Percentiles rank a stretch among this genome's conserved stretches.
phyloP scores from a whole-genome alignment of 495 filamentous ascomycete species.

The Daldinia concentrica region DNA sequence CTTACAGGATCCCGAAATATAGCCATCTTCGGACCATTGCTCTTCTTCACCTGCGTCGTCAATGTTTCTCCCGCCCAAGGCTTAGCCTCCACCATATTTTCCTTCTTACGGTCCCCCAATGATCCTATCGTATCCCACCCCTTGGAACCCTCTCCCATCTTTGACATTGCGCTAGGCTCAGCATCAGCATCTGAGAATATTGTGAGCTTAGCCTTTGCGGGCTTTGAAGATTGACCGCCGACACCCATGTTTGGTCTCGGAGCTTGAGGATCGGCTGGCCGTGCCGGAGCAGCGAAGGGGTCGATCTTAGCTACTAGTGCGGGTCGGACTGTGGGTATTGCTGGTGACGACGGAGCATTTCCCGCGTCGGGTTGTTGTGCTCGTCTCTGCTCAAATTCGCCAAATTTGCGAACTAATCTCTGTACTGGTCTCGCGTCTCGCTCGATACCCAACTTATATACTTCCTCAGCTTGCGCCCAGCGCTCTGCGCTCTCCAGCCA shows the following conservation, averaged over 20 bases:
- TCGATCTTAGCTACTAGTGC: constrained; percentile 87
- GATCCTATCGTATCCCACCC: constrained; percentile 95
- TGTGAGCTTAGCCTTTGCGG: constrained; percentile 80
- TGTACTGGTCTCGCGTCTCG: constrained; percentile 84
- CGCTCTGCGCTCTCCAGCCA: constrained; percentile 88
- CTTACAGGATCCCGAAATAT: constrained; percentile 98
- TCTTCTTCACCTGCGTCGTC: constrained; percentile 82
- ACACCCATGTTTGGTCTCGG: constrained; percentile 58
- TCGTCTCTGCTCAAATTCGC: constrained; percentile 84
- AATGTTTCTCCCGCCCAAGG: constrained; percentile 94
- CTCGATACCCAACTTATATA: constrained; percentile 88
- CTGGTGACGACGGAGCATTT: constrained; percentile 82
- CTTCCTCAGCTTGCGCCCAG: constrained; percentile 92
- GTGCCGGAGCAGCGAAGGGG: constrained; percentile 68
- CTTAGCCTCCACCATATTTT: constrained; percentile 85
- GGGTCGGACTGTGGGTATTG: constrained; percentile 82
- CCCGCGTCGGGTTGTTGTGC: constrained; percentile 65
- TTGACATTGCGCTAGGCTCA: constrained; percentile 57
- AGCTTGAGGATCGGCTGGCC: constrained; percentile 73
- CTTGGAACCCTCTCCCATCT: constrained; percentile 61
- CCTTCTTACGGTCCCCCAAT: constrained; percentile 87
- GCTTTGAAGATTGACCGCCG: constrained; percentile 62
- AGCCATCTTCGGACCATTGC: constrained; percentile 79
- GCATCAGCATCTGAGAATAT: constrained; percentile 86
- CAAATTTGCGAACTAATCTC: constrained; percentile 84